Base-by-base conservation (phyloP, 495 filamentous ascomycete species). In the Ascodesmis nigricans region DNA sequence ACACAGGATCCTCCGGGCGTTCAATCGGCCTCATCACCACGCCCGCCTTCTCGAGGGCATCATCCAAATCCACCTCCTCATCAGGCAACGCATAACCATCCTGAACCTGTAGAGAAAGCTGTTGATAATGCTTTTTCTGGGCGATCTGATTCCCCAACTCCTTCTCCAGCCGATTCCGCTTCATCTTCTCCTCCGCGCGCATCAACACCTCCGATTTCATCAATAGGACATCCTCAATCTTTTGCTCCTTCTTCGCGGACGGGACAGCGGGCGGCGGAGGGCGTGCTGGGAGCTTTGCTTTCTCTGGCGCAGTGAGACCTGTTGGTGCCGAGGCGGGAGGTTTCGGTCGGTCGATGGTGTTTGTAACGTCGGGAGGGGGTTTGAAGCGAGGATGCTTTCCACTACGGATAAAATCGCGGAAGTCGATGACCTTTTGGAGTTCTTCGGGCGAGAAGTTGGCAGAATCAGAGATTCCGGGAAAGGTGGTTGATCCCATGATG, bases 201-300 rank as follows among this genome's bases (percentile, higher is more conserved):
- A 80, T 69, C 29, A 84, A 58, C 45, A 75, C 71, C 47, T 81
- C 76, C 30, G 82, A 82, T 53, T 92, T 91, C 35, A 73, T 68
- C 53, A 84, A 57, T 42, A 90, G 63, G 17, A 90, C 70, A 20
- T 79, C 78, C 52, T 82, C 69, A 45, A 84, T 75, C 40, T 63
- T 58, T 16, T 62, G 53, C 33, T 57, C 61, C 9, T 35, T 35
- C 18, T 42, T n/a, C n/a, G n/a, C n/a, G n/a, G n/a, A 57, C 60
- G 33, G 64, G 58, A 11, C 50, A 40, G 3, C 43, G 29, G 17
- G 35, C n/a, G 33, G 21, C 0, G 7, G 13, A 13, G n/a, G n/a
- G n/a, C n/a, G n/a, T n/a, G n/a, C n/a, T n/a, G n/a, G n/a, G n/a
- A n/a, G n/a, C n/a, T n/a, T n/a, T n/a, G n/a, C n/a, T n/a, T n/a